A percentile compares a stretch with the other conserved stretches of the same genome.
Conservation (phyloP, 2,329 filamentous ascomycete species). For the Volutella citrinella region DNA sequence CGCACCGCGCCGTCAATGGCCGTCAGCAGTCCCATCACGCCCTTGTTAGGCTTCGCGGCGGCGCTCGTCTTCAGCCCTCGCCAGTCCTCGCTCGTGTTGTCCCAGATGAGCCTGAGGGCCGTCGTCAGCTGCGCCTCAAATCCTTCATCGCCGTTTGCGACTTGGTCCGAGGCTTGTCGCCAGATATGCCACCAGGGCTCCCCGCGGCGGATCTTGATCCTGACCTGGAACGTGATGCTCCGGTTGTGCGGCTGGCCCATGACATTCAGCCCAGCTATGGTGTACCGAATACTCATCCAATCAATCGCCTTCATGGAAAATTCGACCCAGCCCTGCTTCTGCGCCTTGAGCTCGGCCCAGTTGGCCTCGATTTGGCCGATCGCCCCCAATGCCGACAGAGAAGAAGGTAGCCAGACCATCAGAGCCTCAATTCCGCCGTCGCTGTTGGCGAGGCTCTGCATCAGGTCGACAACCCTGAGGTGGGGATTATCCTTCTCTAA, state of each 20-base stretch:
- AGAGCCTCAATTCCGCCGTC: conserved; percentile 49
- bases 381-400: conserved; percentile 62
- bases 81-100: conserved; percentile 43
- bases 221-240: conserved; percentile 50
- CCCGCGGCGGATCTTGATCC: conserved; percentile 45
- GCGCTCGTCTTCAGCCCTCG: conserved; percentile 46
- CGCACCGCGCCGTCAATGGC: conserved; percentile 47
- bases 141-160: conserved; percentile 25
- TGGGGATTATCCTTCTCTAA: conserved; percentile 67
- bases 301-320: conserved; percentile 54
- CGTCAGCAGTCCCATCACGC: conserved; percentile 45
- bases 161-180: conserved; percentile 26
- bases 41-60: conserved; percentile 37
- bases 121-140: too few species aligned
- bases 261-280: conserved; percentile 28
- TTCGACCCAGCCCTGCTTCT: conserved; percentile 45
- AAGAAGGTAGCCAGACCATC: conserved; percentile 54
- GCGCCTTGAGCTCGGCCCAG: conserved; percentile 43
- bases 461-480: conserved; percentile 56
- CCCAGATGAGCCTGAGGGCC: conserved; percentile 45
- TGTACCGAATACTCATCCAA: conserved; percentile 56
- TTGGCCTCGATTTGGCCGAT: conserved; percentile 58
- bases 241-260: conserved; percentile 26
- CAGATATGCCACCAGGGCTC: conserved; percentile 51
- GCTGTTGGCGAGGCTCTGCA: conserved; percentile 57